Percentiles rank a stretch among this genome's conserved stretches.
phyloP scores from a whole-genome alignment of 176 grass and related monocot genomes.

The Juncus inflexus region DNA sequence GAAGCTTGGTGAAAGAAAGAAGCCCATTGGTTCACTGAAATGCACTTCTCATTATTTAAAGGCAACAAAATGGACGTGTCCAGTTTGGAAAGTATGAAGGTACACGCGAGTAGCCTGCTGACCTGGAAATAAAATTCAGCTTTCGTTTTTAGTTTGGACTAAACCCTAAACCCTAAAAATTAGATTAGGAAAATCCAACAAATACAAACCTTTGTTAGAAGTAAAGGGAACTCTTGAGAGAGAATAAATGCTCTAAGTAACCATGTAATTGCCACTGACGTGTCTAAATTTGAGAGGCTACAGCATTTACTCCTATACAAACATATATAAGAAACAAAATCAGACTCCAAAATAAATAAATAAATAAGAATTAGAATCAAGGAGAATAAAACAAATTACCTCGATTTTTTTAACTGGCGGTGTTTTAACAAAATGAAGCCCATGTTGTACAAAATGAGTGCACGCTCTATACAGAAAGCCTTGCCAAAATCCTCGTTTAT shows the following conservation, averaged over 20 bases:
- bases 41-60: conserved; percentile 43
- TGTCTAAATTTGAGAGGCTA: conserved; percentile 45
- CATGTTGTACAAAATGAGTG: conserved; percentile 24
- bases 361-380: conserved; percentile 8
- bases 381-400: conserved; percentile 37
- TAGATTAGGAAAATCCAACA: background rate
- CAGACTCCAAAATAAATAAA: conserved; percentile 11
- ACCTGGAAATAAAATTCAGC: conserved; percentile 34
- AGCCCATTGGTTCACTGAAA: conserved; percentile 80
- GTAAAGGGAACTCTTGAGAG: conserved; percentile 51
- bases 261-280: conserved; percentile 25
- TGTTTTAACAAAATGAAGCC: conserved; percentile 64
- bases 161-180: background rate
- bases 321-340: conserved; percentile 28
- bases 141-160: conserved; percentile 10
- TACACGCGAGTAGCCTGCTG: conserved; percentile 62
- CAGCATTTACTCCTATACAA: conserved; percentile 22
- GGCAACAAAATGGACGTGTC: conserved; percentile 44
- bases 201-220: conserved; percentile 61
- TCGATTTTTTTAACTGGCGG: conserved; percentile 47
- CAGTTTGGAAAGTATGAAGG: conserved; percentile 59
- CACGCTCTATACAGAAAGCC: too few species aligned
- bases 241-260: conserved; percentile 49
- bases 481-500: too few species aligned
- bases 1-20: conserved; percentile 23